Evolutionary conservation across 2,329 filamentous ascomycete genomes (phyloP), one percentile per base, ranked within the genome.

Genomic region (Colletotrichum musae): DNA sequence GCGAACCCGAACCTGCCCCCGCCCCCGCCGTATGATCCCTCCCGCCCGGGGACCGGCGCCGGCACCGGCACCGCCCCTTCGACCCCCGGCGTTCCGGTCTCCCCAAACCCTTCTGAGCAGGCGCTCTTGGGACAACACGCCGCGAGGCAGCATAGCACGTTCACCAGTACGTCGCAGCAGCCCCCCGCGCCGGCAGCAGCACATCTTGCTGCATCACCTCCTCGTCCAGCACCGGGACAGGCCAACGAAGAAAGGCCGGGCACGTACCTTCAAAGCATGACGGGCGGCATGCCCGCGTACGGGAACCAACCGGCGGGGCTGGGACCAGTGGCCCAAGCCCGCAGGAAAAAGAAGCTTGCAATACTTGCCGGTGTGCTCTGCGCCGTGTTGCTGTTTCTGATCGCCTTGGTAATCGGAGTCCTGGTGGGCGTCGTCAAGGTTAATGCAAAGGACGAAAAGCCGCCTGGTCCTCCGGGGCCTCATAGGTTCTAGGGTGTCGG

Each of bases 1-100:
- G 64, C 64, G 47, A 64, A 72, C 50, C 71, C 71, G 16, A 72
- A 72, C 50, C 70, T 72, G 26, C 71, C 71, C 9, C 68, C 71
- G 24, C 71, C 71, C 41, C 71, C 71, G 32, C 66, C 71, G 47
- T 72, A 72, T 28, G 56, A 64, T 45, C 41, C 64, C 45, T 60
- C 68, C 2, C 51, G 68, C n/a, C 45, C 62, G 4, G 56, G 56
- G 4, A 65, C 61, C 3, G 21, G 21, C 21, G 21, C 21, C 21
- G 21, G 21, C 21, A 24, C 21, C 21, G 66, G 61, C 12, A 66
- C 62, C 5, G 50, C 24, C 5, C 58, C 65, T 5, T 51, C 62
- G 9, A 69, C 62, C 16, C 66, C 66, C 13, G 43, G 62, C 9
- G 56, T 60, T 10, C 56, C 62, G 3, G 26, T 41, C 15, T 69